A percentile compares a stretch with the other conserved stretches of the same genome.
These are phyloP conservation scores for Trichoderma gracile DNA, from an alignment of 2,329 filamentous ascomycete species.

Conservation along the genomic window DNA sequence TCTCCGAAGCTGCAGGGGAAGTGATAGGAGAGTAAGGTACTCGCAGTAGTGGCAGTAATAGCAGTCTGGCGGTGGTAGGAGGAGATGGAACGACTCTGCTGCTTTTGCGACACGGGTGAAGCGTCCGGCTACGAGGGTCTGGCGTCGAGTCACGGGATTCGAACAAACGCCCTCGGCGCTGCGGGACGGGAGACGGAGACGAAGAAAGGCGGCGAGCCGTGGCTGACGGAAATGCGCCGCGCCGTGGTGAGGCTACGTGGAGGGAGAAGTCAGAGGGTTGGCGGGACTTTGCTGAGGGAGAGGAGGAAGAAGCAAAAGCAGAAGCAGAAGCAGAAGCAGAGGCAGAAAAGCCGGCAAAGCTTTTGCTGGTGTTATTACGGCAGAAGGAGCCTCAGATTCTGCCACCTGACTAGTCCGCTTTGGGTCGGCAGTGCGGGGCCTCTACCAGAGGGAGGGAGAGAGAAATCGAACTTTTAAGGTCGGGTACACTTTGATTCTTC, in stretches of 20 bases:
- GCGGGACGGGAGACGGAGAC: not conserved
- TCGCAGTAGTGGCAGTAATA: not conserved
- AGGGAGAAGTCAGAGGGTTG: slow-evolving; percentile 1
- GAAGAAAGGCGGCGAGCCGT: not conserved
- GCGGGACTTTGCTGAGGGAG: slow-evolving; percentile 19
- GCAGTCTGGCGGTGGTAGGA: not conserved
- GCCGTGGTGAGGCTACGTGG: slow-evolving; percentile 8
- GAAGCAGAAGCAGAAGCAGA: not conserved
- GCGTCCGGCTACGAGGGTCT: slow-evolving; percentile 15
- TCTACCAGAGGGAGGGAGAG: too few relatives aligned
- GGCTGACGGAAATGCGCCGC: not conserved
- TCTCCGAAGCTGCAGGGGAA: slow-evolving; percentile 20
- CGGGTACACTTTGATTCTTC: too few relatives aligned
- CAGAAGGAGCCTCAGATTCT: slow-evolving; percentile 25
- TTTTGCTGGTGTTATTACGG: not conserved
- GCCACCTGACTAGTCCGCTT: slow-evolving; percentile 17
- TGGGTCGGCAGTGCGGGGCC: slow-evolving; percentile 16
- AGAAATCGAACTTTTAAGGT: too few relatives aligned
- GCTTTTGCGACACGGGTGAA: slow-evolving; percentile 14
- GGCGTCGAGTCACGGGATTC: not conserved
- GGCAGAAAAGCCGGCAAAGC: slow-evolving; percentile 12
- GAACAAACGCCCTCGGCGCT: not conserved
- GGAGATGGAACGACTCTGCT: not conserved
- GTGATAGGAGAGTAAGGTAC: too few relatives aligned
- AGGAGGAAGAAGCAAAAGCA: slow-evolving; percentile 11